Base-by-base conservation (phyloP, 2,329 filamentous ascomycete genomes). In the Aspergillus brunneoviolaceus region DNA sequence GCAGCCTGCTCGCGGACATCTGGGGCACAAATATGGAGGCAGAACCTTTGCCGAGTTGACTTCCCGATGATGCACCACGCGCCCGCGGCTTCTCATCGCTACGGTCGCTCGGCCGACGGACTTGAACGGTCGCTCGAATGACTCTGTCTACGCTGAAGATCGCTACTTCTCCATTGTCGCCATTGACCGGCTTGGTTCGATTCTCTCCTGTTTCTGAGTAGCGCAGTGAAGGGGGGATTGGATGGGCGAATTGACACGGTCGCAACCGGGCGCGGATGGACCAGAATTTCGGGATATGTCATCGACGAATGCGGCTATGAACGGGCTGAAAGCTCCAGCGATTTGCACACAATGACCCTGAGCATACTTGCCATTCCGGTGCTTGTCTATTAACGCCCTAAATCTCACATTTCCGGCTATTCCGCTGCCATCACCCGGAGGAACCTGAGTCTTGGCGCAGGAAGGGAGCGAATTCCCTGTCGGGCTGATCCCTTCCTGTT, bases 301-400 rank as follows among this genome's bases (percentile, higher is more conserved):
- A 49, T 66, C 57, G 62, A 67, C 65, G 62, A 63, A 68, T 53
- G 54, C 66, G 62, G 66, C 52, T 29, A 50, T 54, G 55, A 55
- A 57, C 21, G 54, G 49, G 33, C 48, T 48, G 55, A 55, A 45
- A 39, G 25, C 35, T 54, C 39, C 19, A 47, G 27, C 54, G n/a
- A 45, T 49, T n/a, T 14, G 14, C 29, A 23, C 25, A 21, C 27
- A 31, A 19, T 55, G 19, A 21, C 42, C 45, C 23, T 21, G 16
- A 35, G 21, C 33, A 29, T 31, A 33, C 11, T 35, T 14, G 42
- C 31, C n/a, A 27, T 55, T 33, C 45, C 35, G 51, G 45, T 51
- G 47, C 45, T 31, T 21, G 31, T 57, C 19, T n/a, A 33, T 56
- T 49, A 31, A 42, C 58, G 23, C 23, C n/a, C 23, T 35, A 31